A percentile compares a stretch with the other conserved stretches of the same genome.
These are phyloP conservation scores for Chara braunii DNA, from an alignment of 139 green algal species.

Conservation along the genomic window DNA sequence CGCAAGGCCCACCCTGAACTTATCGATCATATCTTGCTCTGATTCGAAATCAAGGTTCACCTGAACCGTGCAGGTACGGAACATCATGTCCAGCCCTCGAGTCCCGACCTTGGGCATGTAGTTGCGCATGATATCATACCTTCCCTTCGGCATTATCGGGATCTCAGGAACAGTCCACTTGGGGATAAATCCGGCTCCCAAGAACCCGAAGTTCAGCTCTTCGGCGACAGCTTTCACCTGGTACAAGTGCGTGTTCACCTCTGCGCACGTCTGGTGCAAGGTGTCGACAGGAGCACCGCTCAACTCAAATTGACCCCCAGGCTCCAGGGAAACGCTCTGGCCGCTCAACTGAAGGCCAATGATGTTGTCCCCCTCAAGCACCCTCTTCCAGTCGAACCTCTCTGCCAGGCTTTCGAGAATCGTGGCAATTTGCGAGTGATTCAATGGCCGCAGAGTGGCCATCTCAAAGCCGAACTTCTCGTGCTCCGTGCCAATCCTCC, in stretches of 20 bases:
- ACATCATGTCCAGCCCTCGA: slow-evolving; percentile 98
- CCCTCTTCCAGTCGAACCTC: slow-evolving; percentile 77
- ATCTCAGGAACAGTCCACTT: slow-evolving; percentile 75
- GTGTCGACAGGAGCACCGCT: slow-evolving; percentile 78
- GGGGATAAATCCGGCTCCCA: slow-evolving; percentile 86
- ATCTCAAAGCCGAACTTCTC: slow-evolving; percentile 91
- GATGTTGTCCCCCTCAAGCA: slow-evolving; percentile 77
- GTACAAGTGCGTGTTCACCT: slow-evolving; percentile 91
- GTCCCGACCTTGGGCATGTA: slow-evolving; percentile 56
- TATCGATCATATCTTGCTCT: slow-evolving; percentile 94
- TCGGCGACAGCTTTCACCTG: slow-evolving; percentile 80
- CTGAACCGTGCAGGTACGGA: slow-evolving; percentile 94
- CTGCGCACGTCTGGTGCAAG: slow-evolving; percentile 88
- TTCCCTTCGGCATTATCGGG: slow-evolving; percentile 88
- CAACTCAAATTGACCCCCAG: slow-evolving; percentile 96
- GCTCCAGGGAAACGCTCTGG: slow-evolving; percentile 92
- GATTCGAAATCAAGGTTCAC: slow-evolving; percentile 96
- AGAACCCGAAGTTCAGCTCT: slow-evolving; percentile 70
- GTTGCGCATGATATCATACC: slow-evolving; percentile 61
- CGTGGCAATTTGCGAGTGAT: slow-evolving; percentile 62
- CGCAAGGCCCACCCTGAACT: slow-evolving; percentile 89
- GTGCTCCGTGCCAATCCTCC: slow-evolving; percentile 93
- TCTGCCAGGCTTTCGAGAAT: slow-evolving; percentile 63
- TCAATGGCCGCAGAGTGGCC: slow-evolving; percentile 20
- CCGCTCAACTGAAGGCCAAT: slow-evolving; percentile 74